Evolutionary conservation across 106 monocot species (phyloP).

Genomic region (Platanthera guangdongensis): DNA sequence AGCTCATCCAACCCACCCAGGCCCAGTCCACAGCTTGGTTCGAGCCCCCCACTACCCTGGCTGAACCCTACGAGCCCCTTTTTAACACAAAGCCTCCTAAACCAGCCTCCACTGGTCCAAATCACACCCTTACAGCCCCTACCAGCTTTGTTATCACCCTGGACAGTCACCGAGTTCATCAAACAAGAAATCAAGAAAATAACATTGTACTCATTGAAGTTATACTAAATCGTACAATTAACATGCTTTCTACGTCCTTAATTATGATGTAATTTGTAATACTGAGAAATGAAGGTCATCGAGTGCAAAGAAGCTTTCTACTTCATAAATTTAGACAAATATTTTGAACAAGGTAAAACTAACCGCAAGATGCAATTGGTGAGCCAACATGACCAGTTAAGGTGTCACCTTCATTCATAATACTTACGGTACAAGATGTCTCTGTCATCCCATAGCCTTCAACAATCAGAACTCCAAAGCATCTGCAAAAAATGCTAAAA

Average conservation of each 20-base stretch:
- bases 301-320: not conserved
- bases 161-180: too few relatives aligned
- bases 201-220: too few relatives aligned
- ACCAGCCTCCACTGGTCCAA: too few relatives aligned
- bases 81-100: too few relatives aligned
- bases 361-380: constrained; percentile 82
- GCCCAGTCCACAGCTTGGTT: too few relatives aligned
- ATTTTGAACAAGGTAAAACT: constrained; percentile 9
- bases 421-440: constrained; percentile 74
- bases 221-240: not conserved
- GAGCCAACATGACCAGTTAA: constrained; percentile 92
- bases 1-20: too few relatives aligned
- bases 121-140: too few relatives aligned
- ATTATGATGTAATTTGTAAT: not conserved
- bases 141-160: too few relatives aligned
- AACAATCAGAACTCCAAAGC: constrained; percentile 69
- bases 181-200: too few relatives aligned
- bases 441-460: constrained; percentile 99
- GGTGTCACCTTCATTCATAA: constrained; percentile 64
- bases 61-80: too few relatives aligned
- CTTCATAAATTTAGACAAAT: not conserved
- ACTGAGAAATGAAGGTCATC: not conserved
- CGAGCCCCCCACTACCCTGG: too few relatives aligned
- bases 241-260: not conserved
- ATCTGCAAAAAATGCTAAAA: constrained; percentile 35